These are phyloP conservation scores for Calamus simplicifolius DNA, from an alignment of 176 grass and related monocot genomes.

Conservation along the genomic window DNA sequence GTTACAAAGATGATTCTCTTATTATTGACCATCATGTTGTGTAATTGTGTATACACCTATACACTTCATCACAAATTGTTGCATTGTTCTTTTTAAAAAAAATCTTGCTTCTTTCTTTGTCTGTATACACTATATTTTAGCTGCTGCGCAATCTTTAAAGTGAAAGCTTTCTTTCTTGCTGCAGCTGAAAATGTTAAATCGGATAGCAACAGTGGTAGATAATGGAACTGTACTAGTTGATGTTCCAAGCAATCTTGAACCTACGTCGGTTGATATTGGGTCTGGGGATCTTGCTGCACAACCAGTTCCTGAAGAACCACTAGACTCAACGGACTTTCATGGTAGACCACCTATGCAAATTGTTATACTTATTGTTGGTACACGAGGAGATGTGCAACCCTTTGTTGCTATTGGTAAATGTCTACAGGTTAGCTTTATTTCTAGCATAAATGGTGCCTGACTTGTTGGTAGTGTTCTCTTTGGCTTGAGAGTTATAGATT, in stretches of 20 bases:
- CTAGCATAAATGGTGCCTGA: no score
- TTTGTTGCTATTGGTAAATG: constrained; percentile 96
- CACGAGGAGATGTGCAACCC: constrained; percentile 92
- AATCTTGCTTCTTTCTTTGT: background rate
- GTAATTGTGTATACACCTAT: no score
- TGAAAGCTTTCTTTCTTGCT: constrained; percentile 11
- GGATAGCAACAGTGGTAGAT: constrained; percentile 67
- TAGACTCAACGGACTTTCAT: constrained; percentile 55
- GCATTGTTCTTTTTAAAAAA: background rate
- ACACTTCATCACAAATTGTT: no score
- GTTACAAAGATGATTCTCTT: no score
- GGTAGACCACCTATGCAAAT: constrained; percentile 80
- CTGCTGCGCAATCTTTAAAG: background rate
- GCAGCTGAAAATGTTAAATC: constrained; percentile 77
- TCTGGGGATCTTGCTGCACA: constrained; percentile 35
- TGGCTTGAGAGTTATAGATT: no score
- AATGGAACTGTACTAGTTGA: constrained; percentile 92
- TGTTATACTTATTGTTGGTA: constrained; percentile 95
- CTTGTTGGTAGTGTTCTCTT: no score
- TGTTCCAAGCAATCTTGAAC: constrained; percentile 64
- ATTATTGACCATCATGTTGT: no score
- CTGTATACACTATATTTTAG: background rate
- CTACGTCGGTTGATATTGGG: constrained; percentile 18
- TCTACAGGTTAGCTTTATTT: constrained; percentile 56
- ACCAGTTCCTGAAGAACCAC: constrained; percentile 33